Evolutionary conservation across 2,329 filamentous ascomycete species (phyloP).

Genomic region (Aspergillus aculeatinus): DNA sequence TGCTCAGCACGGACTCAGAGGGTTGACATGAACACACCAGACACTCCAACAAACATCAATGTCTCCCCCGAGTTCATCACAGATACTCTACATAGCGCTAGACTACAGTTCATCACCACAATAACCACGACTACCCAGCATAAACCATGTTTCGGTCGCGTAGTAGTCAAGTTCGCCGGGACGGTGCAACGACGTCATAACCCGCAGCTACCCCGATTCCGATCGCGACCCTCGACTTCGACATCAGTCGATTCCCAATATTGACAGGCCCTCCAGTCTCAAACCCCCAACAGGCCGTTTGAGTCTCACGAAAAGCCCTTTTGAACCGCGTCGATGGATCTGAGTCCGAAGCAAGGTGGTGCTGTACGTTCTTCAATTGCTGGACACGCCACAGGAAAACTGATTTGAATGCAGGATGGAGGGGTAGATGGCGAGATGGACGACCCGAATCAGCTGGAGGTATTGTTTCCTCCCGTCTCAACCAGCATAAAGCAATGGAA

Average conservation of each 20-base stretch:
- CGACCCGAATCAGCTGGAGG: conserved; percentile 38
- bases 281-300: background rate
- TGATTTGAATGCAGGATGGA: conserved; percentile 23
- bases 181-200: conserved; percentile 28
- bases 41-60: background rate
- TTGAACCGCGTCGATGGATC: conserved; percentile 3
- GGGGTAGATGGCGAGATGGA: conserved; percentile 36
- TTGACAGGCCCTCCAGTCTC: background rate
- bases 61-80: too few relatives aligned
- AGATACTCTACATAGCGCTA: background rate
- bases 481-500: background rate
- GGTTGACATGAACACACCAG: too few relatives aligned
- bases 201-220: conserved; percentile 17
- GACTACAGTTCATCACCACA: background rate
- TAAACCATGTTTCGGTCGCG: background rate
- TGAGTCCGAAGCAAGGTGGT: conserved; percentile 8
- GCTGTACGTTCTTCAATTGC: conserved; percentile 20
- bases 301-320: background rate
- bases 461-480: conserved; percentile 8
- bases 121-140: background rate
- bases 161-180: background rate
- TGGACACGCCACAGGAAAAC: background rate
- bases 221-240: conserved; percentile 13
- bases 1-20: background rate
- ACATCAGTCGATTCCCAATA: background rate